A percentile compares a stretch with the other conserved stretches of the same genome.
Evolutionary conservation across 805 yeast species (phyloP).

Genomic region (Ogataea henricii): DNA sequence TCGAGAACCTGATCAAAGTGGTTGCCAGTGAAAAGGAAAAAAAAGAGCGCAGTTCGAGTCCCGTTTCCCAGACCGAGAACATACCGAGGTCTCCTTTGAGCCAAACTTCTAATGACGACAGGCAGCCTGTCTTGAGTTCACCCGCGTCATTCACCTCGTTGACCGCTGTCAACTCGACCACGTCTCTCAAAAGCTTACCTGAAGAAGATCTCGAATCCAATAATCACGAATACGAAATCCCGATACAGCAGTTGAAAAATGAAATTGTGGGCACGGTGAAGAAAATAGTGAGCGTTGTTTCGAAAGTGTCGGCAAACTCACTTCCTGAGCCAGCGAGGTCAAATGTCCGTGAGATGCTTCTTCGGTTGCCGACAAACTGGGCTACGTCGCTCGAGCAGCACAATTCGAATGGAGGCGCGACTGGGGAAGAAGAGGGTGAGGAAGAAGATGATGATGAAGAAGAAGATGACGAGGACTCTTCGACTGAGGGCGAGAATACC

Average conservation of each 20-base stretch:
- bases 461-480: constrained; percentile 12
- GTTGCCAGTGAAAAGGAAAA: constrained; percentile 30
- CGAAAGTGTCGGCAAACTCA: constrained; percentile 78
- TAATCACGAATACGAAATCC: constrained; percentile 20
- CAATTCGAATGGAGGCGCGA: constrained; percentile 11
- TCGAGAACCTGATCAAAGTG: constrained; percentile 47
- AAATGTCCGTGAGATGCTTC: constrained; percentile 75
- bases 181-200: constrained; percentile 19
- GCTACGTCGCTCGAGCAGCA: constrained; percentile 40
- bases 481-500: constrained; percentile 31
- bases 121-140: constrained; percentile 4
- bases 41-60: constrained; percentile 10
- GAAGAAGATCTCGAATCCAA: constrained; percentile 11
- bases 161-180: constrained; percentile 23
- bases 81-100: background rate
- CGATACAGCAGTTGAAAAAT: constrained; percentile 57
- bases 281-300: constrained; percentile 81
- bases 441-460: constrained; percentile 15
- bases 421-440: constrained; percentile 14
- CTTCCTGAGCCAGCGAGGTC: constrained; percentile 77
- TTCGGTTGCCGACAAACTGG: constrained; percentile 77
- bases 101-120: background rate
- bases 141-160: constrained; percentile 17
- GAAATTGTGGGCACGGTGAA: constrained; percentile 89
- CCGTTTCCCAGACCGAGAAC: background rate